A percentile compares a stretch with the other conserved stretches of the same genome.
Evolutionary conservation across 2,329 filamentous ascomycete genomes (phyloP).

Genomic region (Aspergillus vadensis): DNA sequence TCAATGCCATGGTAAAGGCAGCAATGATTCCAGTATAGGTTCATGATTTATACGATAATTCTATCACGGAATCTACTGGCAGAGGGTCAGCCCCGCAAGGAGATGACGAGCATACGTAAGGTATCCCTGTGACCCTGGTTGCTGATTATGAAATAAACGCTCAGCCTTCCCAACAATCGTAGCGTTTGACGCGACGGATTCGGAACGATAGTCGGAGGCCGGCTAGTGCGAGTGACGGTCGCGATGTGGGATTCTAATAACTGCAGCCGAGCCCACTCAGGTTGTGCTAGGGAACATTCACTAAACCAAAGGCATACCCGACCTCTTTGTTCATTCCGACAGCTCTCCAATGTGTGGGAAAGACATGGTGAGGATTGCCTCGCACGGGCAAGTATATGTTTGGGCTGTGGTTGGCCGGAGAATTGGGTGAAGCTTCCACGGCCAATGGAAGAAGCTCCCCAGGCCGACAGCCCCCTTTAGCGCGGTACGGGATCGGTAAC

Average conservation of each 20-base stretch:
- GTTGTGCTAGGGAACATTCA: neutral
- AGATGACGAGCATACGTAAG: neutral
- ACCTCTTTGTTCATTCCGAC: neutral
- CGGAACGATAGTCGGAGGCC: neutral
- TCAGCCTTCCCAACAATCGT: neutral
- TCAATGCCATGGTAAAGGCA: neutral
- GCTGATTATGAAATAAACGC: constrained; percentile 32
- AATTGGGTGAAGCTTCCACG: neutral
- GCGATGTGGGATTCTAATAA: constrained; percentile 5
- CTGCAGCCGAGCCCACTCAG: neutral
- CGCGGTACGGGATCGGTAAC: constrained; percentile 6
- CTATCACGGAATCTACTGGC: too few relatives aligned
- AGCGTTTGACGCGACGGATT: constrained; percentile 5
- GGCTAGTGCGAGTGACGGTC: neutral
- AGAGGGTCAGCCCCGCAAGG: neutral
- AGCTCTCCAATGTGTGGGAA: neutral
- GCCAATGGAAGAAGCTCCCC: constrained; percentile 1
- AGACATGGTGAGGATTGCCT: neutral
- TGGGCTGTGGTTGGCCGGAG: constrained; percentile 5
- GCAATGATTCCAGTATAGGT: neutral
- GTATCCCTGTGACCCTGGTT: constrained; percentile 28
- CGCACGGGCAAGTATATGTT: constrained; percentile 6
- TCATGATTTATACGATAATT: neutral
- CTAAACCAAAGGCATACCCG: neutral
- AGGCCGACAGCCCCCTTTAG: neutral